Conservation (phyloP, 306 rosid species). For the Prunus dulcis region DNA sequence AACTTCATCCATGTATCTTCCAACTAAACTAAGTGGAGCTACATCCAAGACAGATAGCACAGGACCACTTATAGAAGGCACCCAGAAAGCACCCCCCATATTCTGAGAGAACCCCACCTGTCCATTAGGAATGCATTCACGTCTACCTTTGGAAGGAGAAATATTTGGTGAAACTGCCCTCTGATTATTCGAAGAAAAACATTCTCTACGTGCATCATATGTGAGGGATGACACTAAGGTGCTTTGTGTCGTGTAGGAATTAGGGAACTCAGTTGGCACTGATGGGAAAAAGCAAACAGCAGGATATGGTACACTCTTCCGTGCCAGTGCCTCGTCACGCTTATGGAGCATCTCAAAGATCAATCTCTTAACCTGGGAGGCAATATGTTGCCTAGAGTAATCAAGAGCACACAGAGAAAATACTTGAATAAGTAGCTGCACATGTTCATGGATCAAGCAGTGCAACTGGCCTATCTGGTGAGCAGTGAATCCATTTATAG, state of each 20-base stretch:
- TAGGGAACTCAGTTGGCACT: conserved; percentile 44
- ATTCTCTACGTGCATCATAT: conserved; percentile 25
- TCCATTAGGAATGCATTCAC: conserved; percentile 30
- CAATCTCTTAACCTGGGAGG: conserved; percentile 77
- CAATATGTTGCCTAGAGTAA: conserved; percentile 68
- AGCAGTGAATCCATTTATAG: conserved; percentile 72
- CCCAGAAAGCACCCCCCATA: conserved; percentile 51
- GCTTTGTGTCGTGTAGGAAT: conserved; percentile 32
- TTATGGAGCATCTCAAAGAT: conserved; percentile 75
- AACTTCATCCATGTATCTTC: conserved; percentile 63
- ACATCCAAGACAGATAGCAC: conserved; percentile 67
- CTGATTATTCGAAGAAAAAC: conserved; percentile 43
- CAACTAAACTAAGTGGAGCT: conserved; percentile 68
- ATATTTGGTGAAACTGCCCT: conserved; percentile 20
- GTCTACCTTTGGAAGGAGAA: conserved; percentile 36
- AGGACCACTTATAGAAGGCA: conserved; percentile 58
- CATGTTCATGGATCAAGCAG: conserved; percentile 80
- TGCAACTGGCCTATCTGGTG: conserved; percentile 82
- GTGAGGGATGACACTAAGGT: conserved; percentile 34
- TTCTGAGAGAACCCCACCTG: conserved; percentile 42
- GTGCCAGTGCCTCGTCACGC: conserved; percentile 52
- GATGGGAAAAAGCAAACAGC: conserved; percentile 64
- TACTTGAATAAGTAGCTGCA: conserved; percentile 92
- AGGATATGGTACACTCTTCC: conserved; percentile 68
- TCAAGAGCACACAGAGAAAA: conserved; percentile 72